Conservation (phyloP, 2,329 filamentous ascomycete genomes). For the Hysterium pulicare region DNA sequence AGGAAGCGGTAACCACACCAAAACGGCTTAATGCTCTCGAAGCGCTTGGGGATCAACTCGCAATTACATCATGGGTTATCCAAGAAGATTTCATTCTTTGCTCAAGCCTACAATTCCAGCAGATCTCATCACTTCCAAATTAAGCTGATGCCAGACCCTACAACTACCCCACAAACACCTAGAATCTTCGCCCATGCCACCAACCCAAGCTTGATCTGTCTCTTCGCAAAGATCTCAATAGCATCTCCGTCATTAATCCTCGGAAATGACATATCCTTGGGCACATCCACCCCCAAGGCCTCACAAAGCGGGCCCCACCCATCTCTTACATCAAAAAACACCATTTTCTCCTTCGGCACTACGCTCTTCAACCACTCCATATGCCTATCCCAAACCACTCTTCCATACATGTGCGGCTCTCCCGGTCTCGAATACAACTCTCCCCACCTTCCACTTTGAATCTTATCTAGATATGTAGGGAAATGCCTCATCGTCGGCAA, state of each 20-base stretch:
- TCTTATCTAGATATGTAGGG: slow-evolving; percentile 7
- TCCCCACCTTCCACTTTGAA: not conserved
- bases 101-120: no score
- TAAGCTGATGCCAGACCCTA: not conserved
- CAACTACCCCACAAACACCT: not conserved
- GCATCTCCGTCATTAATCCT: slow-evolving; percentile 21
- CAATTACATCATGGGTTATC: no score
- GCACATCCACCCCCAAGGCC: slow-evolving; percentile 14
- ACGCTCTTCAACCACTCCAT: slow-evolving; percentile 14
- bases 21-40: no score
- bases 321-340: slow-evolving; percentile 19
- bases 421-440: slow-evolving; percentile 1
- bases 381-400: slow-evolving; percentile 10
- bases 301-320: slow-evolving; percentile 20
- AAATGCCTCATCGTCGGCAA: slow-evolving; percentile 19
- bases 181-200: slow-evolving; percentile 30
- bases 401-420: not conserved
- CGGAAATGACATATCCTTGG: slow-evolving; percentile 16
- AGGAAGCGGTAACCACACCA: no score
- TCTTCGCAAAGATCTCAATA: slow-evolving; percentile 15
- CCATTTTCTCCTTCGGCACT: slow-evolving; percentile 13
- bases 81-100: no score
- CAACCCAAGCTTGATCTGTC: slow-evolving; percentile 14
- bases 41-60: no score
- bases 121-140: not conserved